Conservation (phyloP, 2,329 filamentous ascomycete species). For the Fusarium phyllophilum region DNA sequence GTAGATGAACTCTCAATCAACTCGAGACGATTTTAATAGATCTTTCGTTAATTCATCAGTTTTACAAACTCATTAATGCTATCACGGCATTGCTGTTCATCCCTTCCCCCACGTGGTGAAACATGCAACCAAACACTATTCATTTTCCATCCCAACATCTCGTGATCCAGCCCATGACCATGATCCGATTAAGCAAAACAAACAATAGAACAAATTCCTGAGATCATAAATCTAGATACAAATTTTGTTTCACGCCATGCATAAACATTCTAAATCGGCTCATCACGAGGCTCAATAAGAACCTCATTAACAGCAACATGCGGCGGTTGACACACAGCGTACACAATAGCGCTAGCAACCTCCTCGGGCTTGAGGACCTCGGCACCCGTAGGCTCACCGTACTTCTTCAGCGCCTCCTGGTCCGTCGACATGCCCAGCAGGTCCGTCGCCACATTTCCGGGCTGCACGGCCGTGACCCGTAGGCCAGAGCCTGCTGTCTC, state of each 20-base stretch:
- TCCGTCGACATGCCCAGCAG: constrained; percentile 80
- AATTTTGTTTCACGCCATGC: neutral
- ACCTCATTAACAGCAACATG: constrained; percentile 85
- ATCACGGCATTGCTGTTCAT: constrained; percentile 22
- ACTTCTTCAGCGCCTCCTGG: constrained; percentile 80
- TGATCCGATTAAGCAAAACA: constrained; percentile 27
- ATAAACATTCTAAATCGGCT: constrained; percentile 67
- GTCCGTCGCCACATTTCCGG: constrained; percentile 80
- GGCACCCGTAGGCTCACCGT: constrained; percentile 78
- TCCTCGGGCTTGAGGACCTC: constrained; percentile 79
- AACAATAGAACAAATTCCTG: constrained; percentile 20
- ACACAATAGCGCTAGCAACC: constrained; percentile 77
- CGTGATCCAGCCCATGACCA: constrained; percentile 33
- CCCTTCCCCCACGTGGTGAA: constrained; percentile 35
- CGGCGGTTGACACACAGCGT: constrained; percentile 76
- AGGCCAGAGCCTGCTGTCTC: constrained; percentile 80
- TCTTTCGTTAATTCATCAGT: constrained; percentile 19
- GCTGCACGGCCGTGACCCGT: constrained; percentile 79
- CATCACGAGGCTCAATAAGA: constrained; percentile 79
- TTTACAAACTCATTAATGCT: neutral
- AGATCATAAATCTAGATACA: constrained; percentile 31
- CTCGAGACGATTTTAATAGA: neutral
- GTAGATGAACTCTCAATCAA: neutral
- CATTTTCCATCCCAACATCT: constrained; percentile 26
- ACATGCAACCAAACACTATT: constrained; percentile 24